phyloP scores from a whole-genome alignment of 805 yeast species.

The Sugiyamaella marilandica region DNA sequence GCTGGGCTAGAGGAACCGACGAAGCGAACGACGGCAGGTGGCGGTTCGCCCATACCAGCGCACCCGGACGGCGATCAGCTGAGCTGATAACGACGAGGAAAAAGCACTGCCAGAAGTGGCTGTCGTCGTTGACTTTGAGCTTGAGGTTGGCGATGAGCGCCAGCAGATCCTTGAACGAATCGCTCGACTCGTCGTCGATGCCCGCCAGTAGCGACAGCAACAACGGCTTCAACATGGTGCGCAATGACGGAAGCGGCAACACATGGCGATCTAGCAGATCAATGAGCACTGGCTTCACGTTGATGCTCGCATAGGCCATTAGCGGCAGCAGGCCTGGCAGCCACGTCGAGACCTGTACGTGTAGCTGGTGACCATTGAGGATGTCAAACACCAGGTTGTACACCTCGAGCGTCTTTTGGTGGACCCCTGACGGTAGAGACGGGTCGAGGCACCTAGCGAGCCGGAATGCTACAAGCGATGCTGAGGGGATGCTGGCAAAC shows the following conservation, averaged over 20 bases:
- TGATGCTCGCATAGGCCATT: slow-evolving; percentile 82
- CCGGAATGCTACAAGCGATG: slow-evolving; percentile 62
- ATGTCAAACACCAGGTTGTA: slow-evolving; percentile 66
- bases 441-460: slow-evolving; percentile 78
- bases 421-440: slow-evolving; percentile 90
- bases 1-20: slow-evolving; percentile 1
- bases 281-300: slow-evolving; percentile 74
- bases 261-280: slow-evolving; percentile 55
- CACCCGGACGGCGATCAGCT: slow-evolving; percentile 79
- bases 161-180: slow-evolving; percentile 61
- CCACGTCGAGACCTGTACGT: slow-evolving; percentile 66
- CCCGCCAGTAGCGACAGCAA: slow-evolving; percentile 77
- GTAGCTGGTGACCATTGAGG: slow-evolving; percentile 51
- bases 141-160: slow-evolving; percentile 58
- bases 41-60: slow-evolving; percentile 66
- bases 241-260: slow-evolving; percentile 49
- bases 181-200: slow-evolving; percentile 88
- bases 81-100: slow-evolving; percentile 72
- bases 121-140: slow-evolving; percentile 53
- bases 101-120: slow-evolving; percentile 82
- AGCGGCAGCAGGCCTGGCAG: slow-evolving; percentile 89
- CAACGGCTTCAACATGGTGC: slow-evolving; percentile 60
- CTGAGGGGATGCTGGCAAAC: slow-evolving; percentile 46
- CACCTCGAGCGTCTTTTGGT: slow-evolving; percentile 76
- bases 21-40: slow-evolving; percentile 54